Percentiles rank a stretch among this genome's conserved stretches.
Evolutionary conservation across 345 rosid species (phyloP).

Genomic region (Gossypium arboreum): DNA sequence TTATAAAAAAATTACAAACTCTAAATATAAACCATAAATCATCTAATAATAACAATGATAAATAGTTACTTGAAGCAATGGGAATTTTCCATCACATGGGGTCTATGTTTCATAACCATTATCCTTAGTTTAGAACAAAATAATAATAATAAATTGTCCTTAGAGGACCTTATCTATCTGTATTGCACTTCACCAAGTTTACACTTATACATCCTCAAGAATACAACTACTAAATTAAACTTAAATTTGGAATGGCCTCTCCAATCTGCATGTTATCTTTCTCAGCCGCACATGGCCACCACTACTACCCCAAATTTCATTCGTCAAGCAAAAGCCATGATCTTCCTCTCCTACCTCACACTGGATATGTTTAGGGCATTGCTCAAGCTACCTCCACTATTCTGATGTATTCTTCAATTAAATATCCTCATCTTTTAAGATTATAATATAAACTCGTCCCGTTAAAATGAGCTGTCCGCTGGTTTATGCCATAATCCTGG

Average conservation of each 20-base stretch:
- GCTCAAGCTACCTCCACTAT: neutral
- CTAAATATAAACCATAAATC: no score
- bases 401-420: neutral
- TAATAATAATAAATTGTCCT: no score
- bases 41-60: neutral
- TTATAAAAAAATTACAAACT: no score
- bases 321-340: constrained; percentile 35
- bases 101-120: constrained; percentile 10
- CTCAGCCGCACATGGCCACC: constrained; percentile 22
- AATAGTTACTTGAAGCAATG: constrained; percentile 9
- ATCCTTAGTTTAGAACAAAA: neutral
- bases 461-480: neutral
- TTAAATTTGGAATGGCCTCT: neutral
- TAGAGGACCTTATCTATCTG: constrained; percentile 12
- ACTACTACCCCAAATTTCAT: constrained; percentile 14
- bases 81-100: constrained; percentile 15
- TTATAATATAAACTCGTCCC: neutral
- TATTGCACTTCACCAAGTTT: constrained; percentile 13
- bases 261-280: neutral
- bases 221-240: no score
- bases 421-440: neutral
- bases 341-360: constrained; percentile 12
- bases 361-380: neutral
- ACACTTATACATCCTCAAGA: neutral
- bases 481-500: neutral